Evolutionary conservation across 257 asterid genomes (phyloP).

Genomic region (Lithospermum erythrorhizon): DNA sequence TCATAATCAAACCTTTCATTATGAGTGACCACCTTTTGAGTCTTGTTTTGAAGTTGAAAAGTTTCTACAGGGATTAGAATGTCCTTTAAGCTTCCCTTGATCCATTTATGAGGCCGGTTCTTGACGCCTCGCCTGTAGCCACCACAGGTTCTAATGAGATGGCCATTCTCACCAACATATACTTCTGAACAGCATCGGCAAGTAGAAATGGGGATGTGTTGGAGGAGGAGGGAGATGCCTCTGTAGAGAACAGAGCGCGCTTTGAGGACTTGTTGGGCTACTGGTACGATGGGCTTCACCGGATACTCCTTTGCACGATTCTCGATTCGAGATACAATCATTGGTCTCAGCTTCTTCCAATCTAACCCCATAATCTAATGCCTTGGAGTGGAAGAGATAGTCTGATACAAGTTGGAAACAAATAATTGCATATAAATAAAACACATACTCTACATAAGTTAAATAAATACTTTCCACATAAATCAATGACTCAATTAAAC

Average conservation of each 20-base stretch:
- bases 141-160: slow-evolving; percentile 58
- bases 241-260: slow-evolving; percentile 47
- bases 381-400: no score
- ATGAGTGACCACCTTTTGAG: slow-evolving; percentile 45
- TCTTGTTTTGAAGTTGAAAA: slow-evolving; percentile 55
- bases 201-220: slow-evolving; percentile 53
- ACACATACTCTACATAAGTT: no score
- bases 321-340: slow-evolving; percentile 68
- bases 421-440: no score
- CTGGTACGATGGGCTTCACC: slow-evolving; percentile 39
- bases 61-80: slow-evolving; percentile 62
- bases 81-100: slow-evolving; percentile 38
- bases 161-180: slow-evolving; percentile 68
- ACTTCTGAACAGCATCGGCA: slow-evolving; percentile 95
- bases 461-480: no score
- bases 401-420: no score
- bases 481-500: no score
- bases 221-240: slow-evolving; percentile 65
- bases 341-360: slow-evolving; percentile 57
- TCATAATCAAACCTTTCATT: slow-evolving; percentile 66
- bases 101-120: slow-evolving; percentile 62
- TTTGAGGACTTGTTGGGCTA: slow-evolving; percentile 54
- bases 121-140: slow-evolving; percentile 52
- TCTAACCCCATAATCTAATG: slow-evolving; percentile 20
- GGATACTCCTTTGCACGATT: slow-evolving; percentile 69